phyloP scores from a whole-genome alignment of 345 rosid species.

The Anacardium occidentale region DNA sequence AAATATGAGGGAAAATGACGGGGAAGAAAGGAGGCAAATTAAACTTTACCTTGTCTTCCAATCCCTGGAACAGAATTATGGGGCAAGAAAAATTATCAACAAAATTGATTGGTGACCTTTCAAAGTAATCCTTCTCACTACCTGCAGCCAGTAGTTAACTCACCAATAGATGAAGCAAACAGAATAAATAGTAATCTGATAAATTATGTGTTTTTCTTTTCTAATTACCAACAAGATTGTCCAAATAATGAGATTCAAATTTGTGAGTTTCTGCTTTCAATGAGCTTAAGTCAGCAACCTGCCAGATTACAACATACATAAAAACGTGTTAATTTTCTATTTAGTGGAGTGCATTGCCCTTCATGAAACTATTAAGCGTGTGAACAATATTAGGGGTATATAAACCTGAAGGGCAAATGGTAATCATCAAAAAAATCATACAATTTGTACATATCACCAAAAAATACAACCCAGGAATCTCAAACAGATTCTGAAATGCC shows the following conservation, averaged over 20 bases:
- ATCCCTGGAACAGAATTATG: slow-evolving; percentile 86
- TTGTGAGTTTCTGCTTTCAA: slow-evolving; percentile 82
- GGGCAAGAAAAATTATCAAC: slow-evolving; percentile 91
- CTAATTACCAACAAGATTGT: slow-evolving; percentile 85
- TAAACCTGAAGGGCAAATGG: background rate
- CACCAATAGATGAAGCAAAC: slow-evolving; percentile 11
- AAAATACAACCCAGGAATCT: background rate
- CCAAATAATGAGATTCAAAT: slow-evolving; percentile 83
- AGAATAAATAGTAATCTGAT: slow-evolving; percentile 9
- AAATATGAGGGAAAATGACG: background rate
- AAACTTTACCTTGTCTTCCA: slow-evolving; percentile 79
- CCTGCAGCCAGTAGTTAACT: slow-evolving; percentile 45
- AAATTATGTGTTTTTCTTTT: background rate
- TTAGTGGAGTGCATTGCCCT: background rate
- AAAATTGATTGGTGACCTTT: slow-evolving; percentile 84
- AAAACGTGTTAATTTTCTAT: slow-evolving; percentile 13
- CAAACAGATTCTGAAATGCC: slow-evolving; percentile 4
- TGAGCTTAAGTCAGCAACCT: slow-evolving; percentile 83
- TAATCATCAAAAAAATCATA: background rate
- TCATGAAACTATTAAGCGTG: background rate
- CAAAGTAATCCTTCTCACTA: slow-evolving; percentile 61
- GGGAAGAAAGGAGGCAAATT: background rate
- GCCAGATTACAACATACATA: slow-evolving; percentile 21
- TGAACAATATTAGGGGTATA: background rate
- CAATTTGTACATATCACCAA: background rate